phyloP scores from a whole-genome alignment of 176 grass and related monocot genomes.

The Melocanna baccifera region DNA sequence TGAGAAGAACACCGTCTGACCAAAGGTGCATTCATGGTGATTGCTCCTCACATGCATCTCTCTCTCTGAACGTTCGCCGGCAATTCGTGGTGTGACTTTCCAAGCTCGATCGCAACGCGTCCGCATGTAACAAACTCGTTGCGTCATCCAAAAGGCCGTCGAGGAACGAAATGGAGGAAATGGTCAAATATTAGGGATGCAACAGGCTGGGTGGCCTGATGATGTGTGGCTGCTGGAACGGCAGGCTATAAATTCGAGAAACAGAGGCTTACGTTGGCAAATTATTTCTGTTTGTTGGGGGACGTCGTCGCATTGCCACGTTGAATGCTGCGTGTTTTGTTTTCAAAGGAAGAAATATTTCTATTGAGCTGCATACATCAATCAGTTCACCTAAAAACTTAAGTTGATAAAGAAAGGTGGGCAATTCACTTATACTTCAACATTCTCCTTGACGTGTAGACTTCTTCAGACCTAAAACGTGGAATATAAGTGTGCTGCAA shows the following conservation, averaged over 20 bases:
- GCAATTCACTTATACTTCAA: no score
- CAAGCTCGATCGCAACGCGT: not conserved
- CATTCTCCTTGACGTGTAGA: no score
- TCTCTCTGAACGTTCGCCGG: not conserved
- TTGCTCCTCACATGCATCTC: conserved; percentile 42
- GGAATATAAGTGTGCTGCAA: no score
- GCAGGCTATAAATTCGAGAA: not conserved
- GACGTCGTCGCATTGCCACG: no score
- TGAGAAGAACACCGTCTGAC: conserved; percentile 51
- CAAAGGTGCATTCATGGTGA: conserved; percentile 16
- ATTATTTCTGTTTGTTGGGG: not conserved
- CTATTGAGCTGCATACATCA: no score
- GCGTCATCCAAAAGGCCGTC: conserved; percentile 19
- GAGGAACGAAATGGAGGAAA: not conserved
- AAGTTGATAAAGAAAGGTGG: no score
- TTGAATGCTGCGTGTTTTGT: no score
- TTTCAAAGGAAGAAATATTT: no score
- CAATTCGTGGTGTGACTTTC: not conserved
- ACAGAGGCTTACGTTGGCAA: not conserved
- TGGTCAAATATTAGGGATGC: not conserved
- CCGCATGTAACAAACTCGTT: not conserved
- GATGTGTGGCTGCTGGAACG: conserved; percentile 4
- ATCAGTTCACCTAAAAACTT: no score
- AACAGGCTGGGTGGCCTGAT: not conserved
- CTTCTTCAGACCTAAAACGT: no score